These are phyloP conservation scores for Aspergillus alliaceus DNA, from an alignment of 2,329 filamentous ascomycete species.

Conservation along the genomic window DNA sequence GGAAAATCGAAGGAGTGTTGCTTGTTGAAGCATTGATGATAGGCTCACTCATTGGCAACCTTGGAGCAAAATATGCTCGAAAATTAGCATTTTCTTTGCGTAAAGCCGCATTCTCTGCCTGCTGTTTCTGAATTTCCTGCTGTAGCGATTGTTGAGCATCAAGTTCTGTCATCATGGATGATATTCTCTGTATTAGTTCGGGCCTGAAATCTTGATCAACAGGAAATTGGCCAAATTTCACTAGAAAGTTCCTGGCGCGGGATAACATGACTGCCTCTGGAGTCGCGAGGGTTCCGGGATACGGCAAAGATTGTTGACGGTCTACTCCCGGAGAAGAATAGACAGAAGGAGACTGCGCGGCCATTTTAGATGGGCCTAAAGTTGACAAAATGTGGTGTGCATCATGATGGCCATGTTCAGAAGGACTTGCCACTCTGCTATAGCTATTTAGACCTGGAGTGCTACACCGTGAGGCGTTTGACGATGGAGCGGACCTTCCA, in stretches of 20 bases:
- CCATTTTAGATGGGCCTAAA: background rate
- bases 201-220: constrained; percentile 10
- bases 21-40: constrained; percentile 5
- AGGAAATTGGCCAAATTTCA: constrained; percentile 12
- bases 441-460: constrained; percentile 6
- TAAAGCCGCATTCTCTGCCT: constrained; percentile 23
- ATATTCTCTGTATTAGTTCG: constrained; percentile 24
- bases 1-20: constrained; percentile 3
- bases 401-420: background rate
- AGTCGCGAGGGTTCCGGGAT: background rate
- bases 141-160: constrained; percentile 20
- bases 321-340: background rate
- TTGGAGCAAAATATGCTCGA: constrained; percentile 18
- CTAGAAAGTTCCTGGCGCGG: constrained; percentile 12
- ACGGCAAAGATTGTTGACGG: background rate
- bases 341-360: background rate
- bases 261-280: background rate
- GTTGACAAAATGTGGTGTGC: too few species aligned
- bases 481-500: background rate
- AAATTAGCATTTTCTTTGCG: constrained; percentile 25
- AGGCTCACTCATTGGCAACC: constrained; percentile 11
- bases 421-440: background rate
- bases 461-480: constrained; percentile 12
- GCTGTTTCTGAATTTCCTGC: constrained; percentile 18
- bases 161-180: constrained; percentile 22